These are phyloP conservation scores for Globisporangium cylindrosporum DNA, from an alignment of 352 stramenopile genomes.

Conservation along the genomic window DNA sequence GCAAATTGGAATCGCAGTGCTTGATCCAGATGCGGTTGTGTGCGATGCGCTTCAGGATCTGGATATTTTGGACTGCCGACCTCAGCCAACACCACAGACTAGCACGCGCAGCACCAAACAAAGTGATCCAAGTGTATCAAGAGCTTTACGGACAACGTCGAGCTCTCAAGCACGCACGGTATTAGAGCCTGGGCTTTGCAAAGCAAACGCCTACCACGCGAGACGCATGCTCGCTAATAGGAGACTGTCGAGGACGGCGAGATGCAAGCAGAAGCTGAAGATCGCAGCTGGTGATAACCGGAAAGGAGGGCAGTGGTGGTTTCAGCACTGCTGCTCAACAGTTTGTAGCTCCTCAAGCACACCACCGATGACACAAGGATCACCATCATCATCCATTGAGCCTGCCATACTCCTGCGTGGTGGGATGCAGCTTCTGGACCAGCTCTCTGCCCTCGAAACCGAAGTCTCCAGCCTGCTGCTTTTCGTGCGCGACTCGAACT, in stretches of 20 bases:
- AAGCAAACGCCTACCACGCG: too few species aligned
- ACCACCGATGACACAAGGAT: background rate
- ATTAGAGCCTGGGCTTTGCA: too few species aligned
- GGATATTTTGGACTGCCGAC: slow-evolving; percentile 35
- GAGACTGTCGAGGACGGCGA: too few species aligned
- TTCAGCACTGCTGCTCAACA: too few species aligned
- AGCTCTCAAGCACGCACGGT: too few species aligned
- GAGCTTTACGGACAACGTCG: background rate
- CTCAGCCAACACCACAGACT: background rate
- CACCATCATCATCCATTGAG: background rate
- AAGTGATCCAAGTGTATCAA: background rate
- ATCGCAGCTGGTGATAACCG: too few species aligned
- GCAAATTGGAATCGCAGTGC: background rate
- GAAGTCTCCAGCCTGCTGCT: slow-evolving; percentile 6
- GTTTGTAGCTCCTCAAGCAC: too few species aligned
- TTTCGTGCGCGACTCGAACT: slow-evolving; percentile 2
- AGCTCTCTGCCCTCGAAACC: background rate
- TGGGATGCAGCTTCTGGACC: slow-evolving; percentile 8
- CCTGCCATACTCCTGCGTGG: background rate
- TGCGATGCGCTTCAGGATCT: slow-evolving; percentile 23
- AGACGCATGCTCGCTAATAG: too few species aligned
- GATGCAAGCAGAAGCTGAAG: too few species aligned
- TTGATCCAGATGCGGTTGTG: slow-evolving; percentile 21
- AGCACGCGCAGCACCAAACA: too few species aligned
- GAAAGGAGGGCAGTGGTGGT: too few species aligned